Base-by-base conservation (phyloP, 805 yeast species). In the Wickerhamiella azyma region DNA sequence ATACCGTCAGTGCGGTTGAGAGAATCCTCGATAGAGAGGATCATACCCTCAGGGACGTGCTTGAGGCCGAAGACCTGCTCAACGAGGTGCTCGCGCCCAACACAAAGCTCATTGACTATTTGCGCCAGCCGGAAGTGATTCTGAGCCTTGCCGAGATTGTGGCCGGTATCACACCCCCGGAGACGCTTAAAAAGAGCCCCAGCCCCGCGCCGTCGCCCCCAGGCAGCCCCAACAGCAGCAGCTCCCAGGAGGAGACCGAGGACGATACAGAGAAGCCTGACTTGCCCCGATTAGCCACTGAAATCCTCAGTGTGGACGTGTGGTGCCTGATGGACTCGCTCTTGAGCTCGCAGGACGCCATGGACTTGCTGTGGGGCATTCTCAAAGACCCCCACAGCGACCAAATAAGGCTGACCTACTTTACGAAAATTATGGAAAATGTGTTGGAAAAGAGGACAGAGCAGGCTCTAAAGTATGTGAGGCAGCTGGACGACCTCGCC, bases 291-390 rank as follows among this genome's bases (percentile, higher is more conserved):
- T 71, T 81, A 54, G 86, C 95, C 5, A 85, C 95, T 1, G 97
- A 92, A 60, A 80, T 92, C 37, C 68, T 92, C 41, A 76, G 89
- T 36, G 85, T 92, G 3, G 97, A 89, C 58, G 88, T 86, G 8
- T 89, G 96, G 96, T 81, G 94, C 2, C 69, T 92, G 33, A 82
- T 95, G 1, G 94, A 88, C 54, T 79, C 94, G 1, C 79, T 92
- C 46, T 79, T 89, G 79, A 88, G 83, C 53, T 75, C 78, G 49
- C 67, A 74, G 3, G 72, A 69, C 17, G 68, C 84, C 33, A 64
- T 92, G 56, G 74, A 75, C 45, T 75, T 72, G 56, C 64, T 92
- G 40, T 92, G 98, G 98, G 64, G 76, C 17, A 68, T 88, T 17
- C 68, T 92, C 49, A 94, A 84, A 55, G 71, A 72, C 46, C 72